A percentile compares a stretch with the other conserved stretches of the same genome.
Evolutionary conservation across 768 basidiomycete species (phyloP).

Genomic region (Lactarius pseudohatsudake): DNA sequence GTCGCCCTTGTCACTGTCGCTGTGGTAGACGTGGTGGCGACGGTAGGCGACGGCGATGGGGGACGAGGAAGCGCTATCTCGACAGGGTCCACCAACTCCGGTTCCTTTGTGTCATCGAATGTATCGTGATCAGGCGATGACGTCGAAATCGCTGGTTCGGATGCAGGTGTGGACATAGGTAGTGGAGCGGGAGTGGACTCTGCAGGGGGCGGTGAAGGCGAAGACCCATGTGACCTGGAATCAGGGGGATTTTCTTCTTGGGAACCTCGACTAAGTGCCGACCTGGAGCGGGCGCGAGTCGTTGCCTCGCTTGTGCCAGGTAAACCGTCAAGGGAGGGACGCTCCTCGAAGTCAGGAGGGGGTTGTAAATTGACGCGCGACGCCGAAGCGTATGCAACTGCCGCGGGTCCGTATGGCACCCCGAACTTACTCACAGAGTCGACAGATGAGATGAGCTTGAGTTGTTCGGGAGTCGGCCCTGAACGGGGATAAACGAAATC

Average conservation of each 20-base stretch:
- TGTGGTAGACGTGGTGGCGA: conserved; percentile 14
- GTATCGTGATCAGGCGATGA: not conserved
- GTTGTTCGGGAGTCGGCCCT: conserved; percentile 61
- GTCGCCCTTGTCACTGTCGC: conserved; percentile 11
- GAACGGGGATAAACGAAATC: conserved; percentile 66
- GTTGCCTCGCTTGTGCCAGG: conserved; percentile 4
- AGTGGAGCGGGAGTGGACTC: not conserved
- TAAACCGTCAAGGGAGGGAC: conserved; percentile 21
- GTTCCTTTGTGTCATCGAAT: conserved; percentile 3
- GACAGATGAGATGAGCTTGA: conserved; percentile 67
- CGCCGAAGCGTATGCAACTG: conserved; percentile 57
- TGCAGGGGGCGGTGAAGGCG: not conserved
- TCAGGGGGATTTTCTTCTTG: not conserved
- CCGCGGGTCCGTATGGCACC: conserved; percentile 73
- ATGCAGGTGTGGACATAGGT: not conserved
- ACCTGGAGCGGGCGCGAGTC: conserved; percentile 8
- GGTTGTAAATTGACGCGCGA: conserved; percentile 46
- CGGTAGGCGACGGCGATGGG: conserved; percentile 19
- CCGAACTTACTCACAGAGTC: conserved; percentile 70
- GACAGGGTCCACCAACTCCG: not conserved
- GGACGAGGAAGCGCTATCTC: not conserved
- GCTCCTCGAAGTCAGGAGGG: conserved; percentile 53
- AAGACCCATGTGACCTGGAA: not conserved
- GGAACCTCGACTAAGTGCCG: conserved; percentile 15
- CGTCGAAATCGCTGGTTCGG: not conserved